Percentiles rank a stretch among this genome's conserved stretches.
Conservation (phyloP, 257 asterid genomes). For the Solanum raphanifolium region DNA sequence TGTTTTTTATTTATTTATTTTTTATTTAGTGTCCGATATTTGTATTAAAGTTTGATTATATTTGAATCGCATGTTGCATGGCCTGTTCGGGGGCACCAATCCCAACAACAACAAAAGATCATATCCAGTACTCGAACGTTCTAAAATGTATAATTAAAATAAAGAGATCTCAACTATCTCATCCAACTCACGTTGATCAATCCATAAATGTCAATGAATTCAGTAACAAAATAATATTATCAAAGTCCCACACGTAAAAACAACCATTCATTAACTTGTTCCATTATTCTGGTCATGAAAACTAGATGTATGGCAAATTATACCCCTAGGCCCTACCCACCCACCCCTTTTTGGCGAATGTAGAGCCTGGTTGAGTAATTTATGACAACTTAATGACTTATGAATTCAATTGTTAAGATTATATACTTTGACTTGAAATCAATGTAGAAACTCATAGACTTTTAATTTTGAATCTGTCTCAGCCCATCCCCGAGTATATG, state of each 20-base stretch:
- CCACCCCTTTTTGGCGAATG: neutral
- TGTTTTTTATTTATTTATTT: no score
- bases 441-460: neutral
- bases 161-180: neutral
- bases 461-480: no score
- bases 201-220: neutral
- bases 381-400: neutral
- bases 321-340: neutral
- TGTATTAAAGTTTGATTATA: neutral
- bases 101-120: neutral
- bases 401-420: neutral
- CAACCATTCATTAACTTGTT: neutral
- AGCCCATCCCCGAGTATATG: neutral
- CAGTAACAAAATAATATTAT: neutral
- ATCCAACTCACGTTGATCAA: neutral
- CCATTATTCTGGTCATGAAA: neutral
- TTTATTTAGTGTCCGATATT: no score
- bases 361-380: no score
- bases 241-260: neutral
- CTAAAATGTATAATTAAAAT: neutral
- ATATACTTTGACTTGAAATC: neutral
- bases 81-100: neutral
- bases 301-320: neutral
- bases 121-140: neutral
- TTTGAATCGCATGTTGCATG: accelerated